Evolutionary conservation across 192 early-diverging fungal genomes (phyloP).

Genomic region (Diversispora epigaea): DNA sequence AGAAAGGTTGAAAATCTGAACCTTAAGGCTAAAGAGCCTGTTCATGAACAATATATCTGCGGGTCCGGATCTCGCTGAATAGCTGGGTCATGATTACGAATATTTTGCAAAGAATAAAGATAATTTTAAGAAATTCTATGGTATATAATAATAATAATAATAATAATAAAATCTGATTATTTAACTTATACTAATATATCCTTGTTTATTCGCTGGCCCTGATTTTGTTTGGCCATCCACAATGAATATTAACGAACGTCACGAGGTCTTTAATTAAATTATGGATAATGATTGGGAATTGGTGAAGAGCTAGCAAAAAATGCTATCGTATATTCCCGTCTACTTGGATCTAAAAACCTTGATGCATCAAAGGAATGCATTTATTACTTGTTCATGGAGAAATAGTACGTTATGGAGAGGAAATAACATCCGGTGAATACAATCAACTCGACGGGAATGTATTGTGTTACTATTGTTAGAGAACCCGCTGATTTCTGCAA

Average conservation of each 20-base stretch:
- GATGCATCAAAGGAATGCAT: constrained; percentile 5
- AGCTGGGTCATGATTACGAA: neutral
- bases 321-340: neutral
- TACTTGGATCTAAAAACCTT: neutral
- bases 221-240: neutral
- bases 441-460: neutral
- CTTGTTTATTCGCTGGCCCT: neutral
- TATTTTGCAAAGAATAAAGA: neutral
- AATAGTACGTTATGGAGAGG: neutral
- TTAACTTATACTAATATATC: neutral
- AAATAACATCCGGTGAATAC: neutral
- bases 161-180: neutral
- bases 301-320: neutral
- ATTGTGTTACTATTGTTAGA: neutral
- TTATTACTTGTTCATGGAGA: constrained; percentile 6
- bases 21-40: too few species aligned
- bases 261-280: neutral
- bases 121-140: neutral
- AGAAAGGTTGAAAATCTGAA: too few species aligned
- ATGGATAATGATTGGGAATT: neutral
- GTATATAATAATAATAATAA: neutral
- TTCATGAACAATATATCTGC: neutral
- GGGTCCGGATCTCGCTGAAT: neutral
- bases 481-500: neutral
- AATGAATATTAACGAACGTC: neutral